These are phyloP conservation scores for Solanum tarijense DNA, from an alignment of 257 asterid species.

Conservation along the genomic window DNA sequence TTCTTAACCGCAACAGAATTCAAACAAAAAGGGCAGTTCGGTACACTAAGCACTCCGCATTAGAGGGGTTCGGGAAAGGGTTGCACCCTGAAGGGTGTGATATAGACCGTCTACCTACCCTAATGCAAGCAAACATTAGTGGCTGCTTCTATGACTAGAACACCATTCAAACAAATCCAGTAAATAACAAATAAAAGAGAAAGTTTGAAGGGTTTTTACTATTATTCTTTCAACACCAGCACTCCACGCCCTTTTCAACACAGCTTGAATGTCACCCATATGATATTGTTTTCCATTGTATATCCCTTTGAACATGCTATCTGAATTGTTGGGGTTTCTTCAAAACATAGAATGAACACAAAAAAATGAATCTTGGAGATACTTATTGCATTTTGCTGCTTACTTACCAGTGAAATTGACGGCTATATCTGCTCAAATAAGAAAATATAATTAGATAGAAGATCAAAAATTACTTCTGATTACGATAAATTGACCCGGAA, in stretches of 20 bases:
- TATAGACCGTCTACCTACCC: neutral
- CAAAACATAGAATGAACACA: neutral
- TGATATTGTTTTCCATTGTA: slow-evolving; percentile 91
- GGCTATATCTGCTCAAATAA: slow-evolving; percentile 50
- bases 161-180: neutral
- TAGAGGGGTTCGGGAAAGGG: neutral
- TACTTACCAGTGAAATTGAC: slow-evolving; percentile 84
- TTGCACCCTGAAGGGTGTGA: neutral
- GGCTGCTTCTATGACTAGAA: neutral
- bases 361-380: neutral
- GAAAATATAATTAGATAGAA: neutral
- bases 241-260: slow-evolving; percentile 86
- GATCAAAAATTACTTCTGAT: neutral
- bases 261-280: slow-evolving; percentile 67
- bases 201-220: slow-evolving; percentile 24
- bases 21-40: neutral
- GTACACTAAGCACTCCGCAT: neutral
- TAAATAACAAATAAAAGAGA: neutral
- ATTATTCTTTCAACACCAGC: slow-evolving; percentile 91
- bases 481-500: neutral
- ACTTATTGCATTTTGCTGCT: neutral
- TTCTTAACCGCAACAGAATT: neutral
- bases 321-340: slow-evolving; percentile 22
- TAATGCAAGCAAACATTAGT: neutral
- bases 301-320: slow-evolving; percentile 85